Conservation (phyloP, 2,329 filamentous ascomycete genomes). For the Talaromyces sp. region DNA sequence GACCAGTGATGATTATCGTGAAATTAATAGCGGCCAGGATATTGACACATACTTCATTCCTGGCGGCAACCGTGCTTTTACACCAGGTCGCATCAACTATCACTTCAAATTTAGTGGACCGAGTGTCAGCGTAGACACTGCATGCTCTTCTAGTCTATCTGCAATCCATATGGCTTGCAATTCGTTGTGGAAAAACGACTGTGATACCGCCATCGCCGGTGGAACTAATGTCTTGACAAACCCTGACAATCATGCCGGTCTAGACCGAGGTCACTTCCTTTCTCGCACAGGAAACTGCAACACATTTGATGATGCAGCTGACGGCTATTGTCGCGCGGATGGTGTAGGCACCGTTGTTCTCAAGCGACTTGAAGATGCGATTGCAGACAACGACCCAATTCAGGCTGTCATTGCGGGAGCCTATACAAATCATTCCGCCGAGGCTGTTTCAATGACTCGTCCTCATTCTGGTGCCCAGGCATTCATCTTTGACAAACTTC, state of each 20-base stretch:
- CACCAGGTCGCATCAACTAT: conserved; percentile 66
- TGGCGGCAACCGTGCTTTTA: conserved; percentile 59
- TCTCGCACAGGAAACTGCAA: conserved; percentile 46
- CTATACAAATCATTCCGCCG: conserved; percentile 45
- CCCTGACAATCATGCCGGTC: conserved; percentile 71
- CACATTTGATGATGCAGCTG: conserved; percentile 48
- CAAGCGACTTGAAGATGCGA: conserved; percentile 51
- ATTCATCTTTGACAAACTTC: conserved; percentile 36
- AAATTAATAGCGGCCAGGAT: conserved; percentile 67
- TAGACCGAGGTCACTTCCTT: conserved; percentile 53
- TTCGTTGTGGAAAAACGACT: conserved; percentile 68
- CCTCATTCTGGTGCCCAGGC: conserved; percentile 41
- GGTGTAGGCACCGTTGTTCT: conserved; percentile 50
- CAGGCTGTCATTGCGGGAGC: conserved; percentile 44
- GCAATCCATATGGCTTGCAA: conserved; percentile 69
- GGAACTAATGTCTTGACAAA: conserved; percentile 73
- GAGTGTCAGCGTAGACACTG: conserved; percentile 68
- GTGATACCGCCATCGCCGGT: conserved; percentile 74
- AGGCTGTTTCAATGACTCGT: conserved; percentile 47
- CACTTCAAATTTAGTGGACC: conserved; percentile 73
- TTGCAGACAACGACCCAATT: conserved; percentile 47
- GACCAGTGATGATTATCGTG: conserved; percentile 65
- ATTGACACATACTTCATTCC: conserved; percentile 67
- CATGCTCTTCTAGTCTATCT: conserved; percentile 70
- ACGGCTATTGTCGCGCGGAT: conserved; percentile 56